phyloP scores from a whole-genome alignment of 176 grass and related monocot genomes.

The Pharus latifolius region DNA sequence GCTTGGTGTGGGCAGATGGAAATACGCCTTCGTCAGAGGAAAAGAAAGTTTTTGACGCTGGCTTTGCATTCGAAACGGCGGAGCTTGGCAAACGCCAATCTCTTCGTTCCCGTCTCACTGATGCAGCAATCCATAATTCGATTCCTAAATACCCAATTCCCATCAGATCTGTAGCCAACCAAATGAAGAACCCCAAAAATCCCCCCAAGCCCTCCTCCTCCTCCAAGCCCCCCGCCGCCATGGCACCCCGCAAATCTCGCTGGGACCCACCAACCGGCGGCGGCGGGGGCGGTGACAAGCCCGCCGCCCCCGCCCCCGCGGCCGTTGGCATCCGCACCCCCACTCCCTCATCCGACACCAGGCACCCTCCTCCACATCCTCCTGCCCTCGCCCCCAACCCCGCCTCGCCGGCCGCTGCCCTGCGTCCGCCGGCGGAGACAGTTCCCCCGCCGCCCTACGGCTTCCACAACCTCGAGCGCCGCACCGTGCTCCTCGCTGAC shows the following conservation, averaged over 20 bases:
- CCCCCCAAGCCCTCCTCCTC: not conserved
- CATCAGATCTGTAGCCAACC: not conserved
- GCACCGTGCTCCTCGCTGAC: constrained; percentile 41
- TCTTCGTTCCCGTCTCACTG: not conserved
- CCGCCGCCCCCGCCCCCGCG: constrained; percentile 17
- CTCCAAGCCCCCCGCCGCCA: constrained; percentile 4
- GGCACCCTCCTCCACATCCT: constrained; percentile 12
- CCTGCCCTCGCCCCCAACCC: constrained; percentile 18
- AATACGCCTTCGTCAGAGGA: no score
- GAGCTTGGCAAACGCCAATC: no score
- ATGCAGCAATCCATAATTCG: not conserved
- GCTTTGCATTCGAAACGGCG: no score
- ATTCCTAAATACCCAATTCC: not conserved
- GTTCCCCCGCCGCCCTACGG: constrained; percentile 40
- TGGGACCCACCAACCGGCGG: constrained; percentile 14
- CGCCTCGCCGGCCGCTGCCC: constrained; percentile 3
- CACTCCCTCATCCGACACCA: constrained; percentile 17
- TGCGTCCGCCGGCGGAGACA: constrained; percentile 26
- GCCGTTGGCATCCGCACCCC: constrained; percentile 7
- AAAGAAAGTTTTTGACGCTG: no score
- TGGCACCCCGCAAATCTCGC: constrained; percentile 23
- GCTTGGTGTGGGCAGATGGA: no score
- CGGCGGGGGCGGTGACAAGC: constrained; percentile 8
- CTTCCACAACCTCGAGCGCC: constrained; percentile 63
- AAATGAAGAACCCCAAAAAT: constrained; percentile 69